phyloP scores from a whole-genome alignment of 345 rosid species.

The Clarkia xantiana region DNA sequence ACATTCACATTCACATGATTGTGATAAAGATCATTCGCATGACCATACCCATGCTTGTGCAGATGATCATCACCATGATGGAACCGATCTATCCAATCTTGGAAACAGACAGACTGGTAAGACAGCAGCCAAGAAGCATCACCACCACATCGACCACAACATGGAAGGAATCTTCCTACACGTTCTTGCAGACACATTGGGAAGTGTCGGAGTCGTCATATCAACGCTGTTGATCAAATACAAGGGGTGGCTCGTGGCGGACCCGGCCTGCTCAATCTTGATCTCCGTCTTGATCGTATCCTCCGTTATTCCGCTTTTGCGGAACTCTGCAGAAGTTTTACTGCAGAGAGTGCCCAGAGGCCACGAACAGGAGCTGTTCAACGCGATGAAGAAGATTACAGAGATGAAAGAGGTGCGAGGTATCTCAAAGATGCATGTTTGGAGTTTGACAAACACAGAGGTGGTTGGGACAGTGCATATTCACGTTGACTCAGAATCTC shows the following conservation, averaged over 20 bases:
- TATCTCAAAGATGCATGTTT: conserved; percentile 61
- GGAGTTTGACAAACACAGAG: conserved; percentile 84
- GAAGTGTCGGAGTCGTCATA: conserved; percentile 90
- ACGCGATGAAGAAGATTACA: conserved; percentile 36
- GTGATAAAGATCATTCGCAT: not conserved
- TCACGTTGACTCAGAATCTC: conserved; percentile 47
- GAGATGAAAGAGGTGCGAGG: conserved; percentile 46
- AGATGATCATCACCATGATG: not conserved
- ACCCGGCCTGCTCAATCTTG: conserved; percentile 93
- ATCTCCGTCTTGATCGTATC: conserved; percentile 66
- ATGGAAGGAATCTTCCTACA: conserved; percentile 98
- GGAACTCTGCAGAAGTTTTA: conserved; percentile 82
- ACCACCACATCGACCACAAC: conserved; percentile 81
- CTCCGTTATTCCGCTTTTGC: conserved; percentile 83
- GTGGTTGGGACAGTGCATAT: conserved; percentile 73
- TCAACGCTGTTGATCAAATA: conserved; percentile 90
- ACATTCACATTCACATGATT: not conserved
- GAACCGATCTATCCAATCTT: not conserved
- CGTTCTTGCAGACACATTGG: conserved; percentile 90
- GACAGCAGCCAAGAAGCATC: conserved; percentile 5
- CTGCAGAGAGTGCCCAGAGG: conserved; percentile 79
- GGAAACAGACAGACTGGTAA: conserved; percentile 9
- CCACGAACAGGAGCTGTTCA: conserved; percentile 43
- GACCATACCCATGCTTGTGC: not conserved
- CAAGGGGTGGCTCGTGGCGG: conserved; percentile 98